A percentile compares a stretch with the other conserved stretches of the same genome.
Evolutionary conservation across 805 yeast species (phyloP).

Genomic region (Candida insectorum): DNA sequence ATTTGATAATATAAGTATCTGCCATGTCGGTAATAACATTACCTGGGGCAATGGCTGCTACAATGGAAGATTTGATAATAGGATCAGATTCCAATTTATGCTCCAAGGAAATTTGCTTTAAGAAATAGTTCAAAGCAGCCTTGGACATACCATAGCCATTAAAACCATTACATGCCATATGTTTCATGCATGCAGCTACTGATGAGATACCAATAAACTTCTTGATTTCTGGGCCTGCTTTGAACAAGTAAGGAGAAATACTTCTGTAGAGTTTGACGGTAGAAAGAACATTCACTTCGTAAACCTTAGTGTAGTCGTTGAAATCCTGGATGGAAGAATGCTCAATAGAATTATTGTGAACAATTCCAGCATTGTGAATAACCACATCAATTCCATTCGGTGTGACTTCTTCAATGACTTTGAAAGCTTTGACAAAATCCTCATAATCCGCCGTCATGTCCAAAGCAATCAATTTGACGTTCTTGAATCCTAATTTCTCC

Average conservation of each 20-base stretch:
- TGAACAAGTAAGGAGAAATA: conserved; percentile 23
- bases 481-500: conserved; percentile 2
- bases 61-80: conserved; percentile 15
- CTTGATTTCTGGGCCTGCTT: conserved; percentile 13
- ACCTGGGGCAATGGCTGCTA: conserved; percentile 28
- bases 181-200: conserved; percentile 17
- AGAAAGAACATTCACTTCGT: conserved; percentile 8
- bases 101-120: conserved; percentile 17
- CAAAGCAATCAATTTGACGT: conserved; percentile 6
- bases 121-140: conserved; percentile 31
- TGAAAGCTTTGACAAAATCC: conserved; percentile 7
- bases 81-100: conserved; percentile 15
- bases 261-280: conserved; percentile 17
- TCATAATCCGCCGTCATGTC: conserved; percentile 5
- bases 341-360: not conserved
- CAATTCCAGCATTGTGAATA: conserved; percentile 8
- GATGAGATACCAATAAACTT: conserved; percentile 24
- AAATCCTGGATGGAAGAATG: conserved; percentile 1
- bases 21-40: conserved; percentile 34
- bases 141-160: conserved; percentile 34
- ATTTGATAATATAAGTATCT: too few relatives aligned
- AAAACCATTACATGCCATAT: conserved; percentile 11
- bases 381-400: conserved; percentile 26
- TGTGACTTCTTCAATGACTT: conserved; percentile 4
- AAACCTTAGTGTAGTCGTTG: conserved; percentile 4